Conservation (phyloP, 495 filamentous ascomycete species). For the Aspergillus avenaceus region DNA sequence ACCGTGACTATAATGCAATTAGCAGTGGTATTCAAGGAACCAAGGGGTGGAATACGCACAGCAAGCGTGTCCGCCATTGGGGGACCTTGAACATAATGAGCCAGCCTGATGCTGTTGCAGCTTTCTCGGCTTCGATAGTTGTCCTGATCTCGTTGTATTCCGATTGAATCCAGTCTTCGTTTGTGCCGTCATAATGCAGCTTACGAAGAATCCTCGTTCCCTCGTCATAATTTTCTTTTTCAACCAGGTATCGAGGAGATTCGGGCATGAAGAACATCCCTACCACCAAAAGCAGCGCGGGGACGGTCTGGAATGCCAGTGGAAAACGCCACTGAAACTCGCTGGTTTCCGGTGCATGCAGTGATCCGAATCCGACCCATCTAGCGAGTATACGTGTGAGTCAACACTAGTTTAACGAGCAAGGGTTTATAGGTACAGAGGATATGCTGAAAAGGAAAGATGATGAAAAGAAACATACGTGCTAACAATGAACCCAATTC, state of each 20-base stretch:
- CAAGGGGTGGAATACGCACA: slow-evolving; percentile 28
- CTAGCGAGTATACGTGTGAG: slow-evolving; percentile 17
- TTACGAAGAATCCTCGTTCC: slow-evolving; percentile 46
- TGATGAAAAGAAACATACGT: slow-evolving; percentile 21
- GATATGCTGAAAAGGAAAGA: too few relatives aligned
- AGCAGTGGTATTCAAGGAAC: background rate
- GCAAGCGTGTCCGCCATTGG: slow-evolving; percentile 44
- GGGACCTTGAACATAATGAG: slow-evolving; percentile 49
- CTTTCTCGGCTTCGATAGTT: slow-evolving; percentile 46
- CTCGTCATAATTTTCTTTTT: slow-evolving; percentile 40
- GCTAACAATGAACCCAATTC: slow-evolving; percentile 51
- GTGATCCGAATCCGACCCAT: slow-evolving; percentile 55
- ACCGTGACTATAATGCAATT: slow-evolving; percentile 23
- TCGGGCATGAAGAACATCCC: slow-evolving; percentile 53
- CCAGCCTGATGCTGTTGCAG: slow-evolving; percentile 41
- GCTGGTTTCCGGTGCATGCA: slow-evolving; percentile 33
- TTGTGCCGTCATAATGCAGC: slow-evolving; percentile 45
- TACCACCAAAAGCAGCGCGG: slow-evolving; percentile 37
- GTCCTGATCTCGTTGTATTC: slow-evolving; percentile 47
- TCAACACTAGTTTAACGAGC: background rate
- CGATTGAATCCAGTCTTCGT: slow-evolving; percentile 44
- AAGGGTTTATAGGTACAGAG: too few relatives aligned
- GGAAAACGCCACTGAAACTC: slow-evolving; percentile 54
- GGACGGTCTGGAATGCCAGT: slow-evolving; percentile 49
- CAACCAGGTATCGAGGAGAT: slow-evolving; percentile 52